Evolutionary conservation across 176 grass and related monocot genomes (phyloP).

Genomic region (Typha latifolia): DNA sequence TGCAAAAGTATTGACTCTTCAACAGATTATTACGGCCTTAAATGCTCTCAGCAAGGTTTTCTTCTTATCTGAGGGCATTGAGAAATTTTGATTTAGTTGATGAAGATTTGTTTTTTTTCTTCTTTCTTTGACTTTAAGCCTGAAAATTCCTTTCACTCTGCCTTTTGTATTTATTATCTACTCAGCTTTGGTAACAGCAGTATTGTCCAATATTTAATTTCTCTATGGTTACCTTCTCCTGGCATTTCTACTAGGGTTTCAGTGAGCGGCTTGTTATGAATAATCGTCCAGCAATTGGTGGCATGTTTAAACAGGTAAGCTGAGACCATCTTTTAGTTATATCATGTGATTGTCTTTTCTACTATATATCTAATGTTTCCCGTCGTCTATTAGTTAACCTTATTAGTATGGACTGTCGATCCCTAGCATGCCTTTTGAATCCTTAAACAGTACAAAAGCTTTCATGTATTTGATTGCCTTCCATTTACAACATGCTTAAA

Average conservation of each 20-base stretch:
- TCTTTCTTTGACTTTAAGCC: conserved; percentile 2
- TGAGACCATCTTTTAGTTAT: not conserved
- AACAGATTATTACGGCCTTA: conserved; percentile 86
- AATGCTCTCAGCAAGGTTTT: conserved; percentile 93
- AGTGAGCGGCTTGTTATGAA: conserved; percentile 75
- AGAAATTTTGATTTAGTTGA: conserved; percentile 4
- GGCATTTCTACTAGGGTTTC: conserved; percentile 54
- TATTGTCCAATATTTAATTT: not conserved
- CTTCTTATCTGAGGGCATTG: conserved; percentile 7
- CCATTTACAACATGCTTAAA: not conserved
- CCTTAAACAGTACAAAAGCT: not conserved
- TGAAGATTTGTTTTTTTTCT: conserved; percentile 10
- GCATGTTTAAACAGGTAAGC: conserved; percentile 87
- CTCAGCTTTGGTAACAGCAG: no score
- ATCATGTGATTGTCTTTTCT: no score
- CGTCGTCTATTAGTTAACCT: no score
- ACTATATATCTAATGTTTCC: no score
- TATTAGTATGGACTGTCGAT: no score
- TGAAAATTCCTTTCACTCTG: not conserved
- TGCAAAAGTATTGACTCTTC: conserved; percentile 36
- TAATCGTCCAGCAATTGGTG: conserved; percentile 65
- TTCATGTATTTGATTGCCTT: not conserved
- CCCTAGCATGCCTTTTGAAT: not conserved
- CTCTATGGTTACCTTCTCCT: not conserved
- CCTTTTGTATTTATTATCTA: not conserved